Evolutionary conservation across 1,284 basidiomycete genomes (phyloP).

Genomic region (Thelephora terrestris): DNA sequence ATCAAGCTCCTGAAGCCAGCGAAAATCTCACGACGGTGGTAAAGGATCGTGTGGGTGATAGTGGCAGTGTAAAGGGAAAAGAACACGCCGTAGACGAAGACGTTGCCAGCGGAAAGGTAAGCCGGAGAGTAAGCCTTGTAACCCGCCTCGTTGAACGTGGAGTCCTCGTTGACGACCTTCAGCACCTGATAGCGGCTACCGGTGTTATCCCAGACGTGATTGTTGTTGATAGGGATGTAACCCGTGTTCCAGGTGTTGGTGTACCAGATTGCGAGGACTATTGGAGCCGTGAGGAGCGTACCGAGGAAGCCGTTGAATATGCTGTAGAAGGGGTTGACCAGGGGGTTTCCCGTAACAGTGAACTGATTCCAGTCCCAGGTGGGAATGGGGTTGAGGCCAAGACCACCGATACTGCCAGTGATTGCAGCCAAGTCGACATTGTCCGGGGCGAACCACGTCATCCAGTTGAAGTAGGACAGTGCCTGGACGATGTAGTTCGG

Average conservation of each 20-base stretch:
- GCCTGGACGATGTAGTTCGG: slow-evolving; percentile 42
- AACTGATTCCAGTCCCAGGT: slow-evolving; percentile 38
- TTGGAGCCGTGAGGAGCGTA: slow-evolving; percentile 54
- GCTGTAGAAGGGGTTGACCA: slow-evolving; percentile 50
- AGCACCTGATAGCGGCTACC: slow-evolving; percentile 47
- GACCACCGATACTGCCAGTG: slow-evolving; percentile 28
- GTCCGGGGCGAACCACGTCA: slow-evolving; percentile 45
- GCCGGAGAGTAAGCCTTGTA: slow-evolving; percentile 51
- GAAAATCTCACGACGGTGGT: slow-evolving; percentile 75
- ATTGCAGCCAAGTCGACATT: slow-evolving; percentile 19
- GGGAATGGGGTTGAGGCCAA: slow-evolving; percentile 31
- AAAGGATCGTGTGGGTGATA: slow-evolving; percentile 70
- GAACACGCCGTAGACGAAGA: slow-evolving; percentile 53
- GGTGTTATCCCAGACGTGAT: slow-evolving; percentile 45
- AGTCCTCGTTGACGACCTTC: slow-evolving; percentile 39
- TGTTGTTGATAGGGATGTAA: slow-evolving; percentile 31
- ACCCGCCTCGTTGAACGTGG: slow-evolving; percentile 39
- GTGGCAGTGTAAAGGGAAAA: slow-evolving; percentile 51
- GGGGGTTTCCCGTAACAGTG: slow-evolving; percentile 49
- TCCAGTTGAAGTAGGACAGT: slow-evolving; percentile 46
- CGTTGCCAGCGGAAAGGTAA: slow-evolving; percentile 58
- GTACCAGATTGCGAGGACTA: slow-evolving; percentile 49
- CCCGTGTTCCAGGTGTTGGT: slow-evolving; percentile 38
- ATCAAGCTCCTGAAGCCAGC: slow-evolving; percentile 44
- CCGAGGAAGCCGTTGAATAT: slow-evolving; percentile 47